Base-by-base conservation (phyloP, 2,329 filamentous ascomycete species). In the Exophiala mesophila region DNA sequence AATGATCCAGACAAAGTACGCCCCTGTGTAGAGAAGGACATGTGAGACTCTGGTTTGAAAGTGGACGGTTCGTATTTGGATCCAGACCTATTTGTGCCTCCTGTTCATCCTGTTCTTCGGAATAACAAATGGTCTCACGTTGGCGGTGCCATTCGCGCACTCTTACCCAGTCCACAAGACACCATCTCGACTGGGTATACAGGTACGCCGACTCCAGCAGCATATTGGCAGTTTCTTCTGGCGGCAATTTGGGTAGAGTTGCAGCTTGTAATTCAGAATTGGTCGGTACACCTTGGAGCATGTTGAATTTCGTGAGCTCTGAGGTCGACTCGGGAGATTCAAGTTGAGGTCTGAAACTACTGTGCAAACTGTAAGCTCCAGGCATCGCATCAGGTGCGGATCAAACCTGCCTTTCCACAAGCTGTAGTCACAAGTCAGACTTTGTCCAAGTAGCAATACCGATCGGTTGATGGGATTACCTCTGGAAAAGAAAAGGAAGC, bases 21-120 rank as follows among this genome's bases (percentile, higher is more conserved):
- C 46, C 2, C 49, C 51, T 47, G 18, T n/a, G n/a, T n/a, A n/a
- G n/a, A n/a, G n/a, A n/a, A n/a, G n/a, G n/a, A n/a, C n/a, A n/a
- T n/a, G n/a, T n/a, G 31, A 34, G n/a, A 17, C 9, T 15, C 18
- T 15, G 18, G 31, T 4, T 13, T 28, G 8, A n/a, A 28, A 28
- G 24, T 28, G 24, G 8, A 28, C 8, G n/a, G n/a, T n/a, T n/a
- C n/a, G n/a, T n/a, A n/a, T n/a, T n/a, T n/a, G n/a, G n/a, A n/a
- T n/a, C n/a, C n/a, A n/a, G 5, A 40, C 37, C 2, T 80, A 83
- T 64, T 63, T 84, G 51, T 66, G 83, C 13, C 83, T 83, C 68
- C 61, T 82, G 5, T 82, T 82, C 51, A 77, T 78, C 20, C 71
- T 79, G 62, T 80, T 80, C 65, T 79, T 39, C 35, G n/a, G 28